phyloP scores from a whole-genome alignment of 805 yeast species.

The Candida mattraensis region DNA sequence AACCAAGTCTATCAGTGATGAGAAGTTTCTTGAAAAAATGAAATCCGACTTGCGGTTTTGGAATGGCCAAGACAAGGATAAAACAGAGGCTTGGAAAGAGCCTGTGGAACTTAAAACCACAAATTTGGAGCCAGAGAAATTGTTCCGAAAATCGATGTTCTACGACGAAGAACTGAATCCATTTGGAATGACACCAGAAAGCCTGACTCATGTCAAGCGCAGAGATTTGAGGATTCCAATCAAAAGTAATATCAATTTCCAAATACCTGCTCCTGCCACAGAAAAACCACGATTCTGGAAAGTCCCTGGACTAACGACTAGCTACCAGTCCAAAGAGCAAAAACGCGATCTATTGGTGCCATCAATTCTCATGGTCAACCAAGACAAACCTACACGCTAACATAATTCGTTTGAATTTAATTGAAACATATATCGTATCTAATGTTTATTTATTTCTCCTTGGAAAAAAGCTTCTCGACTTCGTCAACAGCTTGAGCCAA shows the following conservation, averaged over 20 bases:
- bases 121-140: slow-evolving; percentile 17
- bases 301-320: slow-evolving; percentile 22
- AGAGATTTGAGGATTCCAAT: slow-evolving; percentile 3
- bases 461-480: slow-evolving; percentile 76
- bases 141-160: slow-evolving; percentile 53
- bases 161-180: slow-evolving; percentile 70
- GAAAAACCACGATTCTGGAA: slow-evolving; percentile 49
- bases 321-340: slow-evolving; percentile 16
- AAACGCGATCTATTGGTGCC: slow-evolving; percentile 20
- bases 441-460: slow-evolving; percentile 25
- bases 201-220: no score
- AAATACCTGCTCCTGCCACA: slow-evolving; percentile 37
- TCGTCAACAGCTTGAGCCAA: slow-evolving; percentile 91
- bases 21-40: slow-evolving; percentile 18
- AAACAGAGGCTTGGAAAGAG: slow-evolving; percentile 1
- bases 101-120: not conserved
- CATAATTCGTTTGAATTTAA: no score
- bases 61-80: slow-evolving; percentile 15
- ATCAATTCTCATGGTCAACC: slow-evolving; percentile 17
- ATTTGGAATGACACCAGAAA: slow-evolving; percentile 51
- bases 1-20: slow-evolving; percentile 16
- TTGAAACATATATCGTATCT: slow-evolving; percentile 11
- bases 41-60: slow-evolving; percentile 16
- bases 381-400: no score
- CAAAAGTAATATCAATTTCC: slow-evolving; percentile 7